phyloP scores from a whole-genome alignment of 345 rosid species.

The Citropsis articulata region DNA sequence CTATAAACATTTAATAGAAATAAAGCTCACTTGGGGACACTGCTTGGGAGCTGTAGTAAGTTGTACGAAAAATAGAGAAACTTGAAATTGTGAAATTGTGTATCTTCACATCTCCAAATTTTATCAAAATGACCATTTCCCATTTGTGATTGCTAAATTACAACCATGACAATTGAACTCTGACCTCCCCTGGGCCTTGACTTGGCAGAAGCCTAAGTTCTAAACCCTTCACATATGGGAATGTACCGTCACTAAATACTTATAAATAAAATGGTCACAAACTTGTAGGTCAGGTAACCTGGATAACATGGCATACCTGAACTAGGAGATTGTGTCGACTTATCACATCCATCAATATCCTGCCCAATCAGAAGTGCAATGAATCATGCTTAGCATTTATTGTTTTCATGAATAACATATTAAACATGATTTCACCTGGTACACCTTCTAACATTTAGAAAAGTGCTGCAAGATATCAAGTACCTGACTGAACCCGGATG shows the following conservation, averaged over 20 bases:
- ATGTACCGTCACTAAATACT: neutral
- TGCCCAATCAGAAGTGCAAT: slow-evolving; percentile 28
- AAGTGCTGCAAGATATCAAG: neutral
- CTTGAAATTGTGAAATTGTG: neutral
- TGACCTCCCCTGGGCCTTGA: neutral
- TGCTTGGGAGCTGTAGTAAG: neutral
- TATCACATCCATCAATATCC: slow-evolving; percentile 40
- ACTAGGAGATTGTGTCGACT: slow-evolving; percentile 18
- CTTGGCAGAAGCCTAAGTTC: neutral
- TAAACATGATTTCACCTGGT: neutral
- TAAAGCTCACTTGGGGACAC: neutral
- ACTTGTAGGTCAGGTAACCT: slow-evolving; percentile 5
- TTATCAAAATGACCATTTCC: neutral
- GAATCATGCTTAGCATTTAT: slow-evolving; percentile 13
- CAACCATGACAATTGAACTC: neutral
- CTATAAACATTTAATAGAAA: neutral
- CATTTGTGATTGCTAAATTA: neutral
- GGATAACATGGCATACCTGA: slow-evolving; percentile 25
- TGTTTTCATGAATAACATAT: neutral
- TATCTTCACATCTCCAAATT: neutral
- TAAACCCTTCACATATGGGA: neutral
- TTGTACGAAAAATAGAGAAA: neutral
- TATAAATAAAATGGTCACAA: neutral
- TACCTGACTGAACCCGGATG: neutral
- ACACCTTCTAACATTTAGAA: neutral